A percentile compares a stretch with the other conserved stretches of the same genome.
phyloP scores from a whole-genome alignment of 345 rosid species.

The Kandelia obovata region DNA sequence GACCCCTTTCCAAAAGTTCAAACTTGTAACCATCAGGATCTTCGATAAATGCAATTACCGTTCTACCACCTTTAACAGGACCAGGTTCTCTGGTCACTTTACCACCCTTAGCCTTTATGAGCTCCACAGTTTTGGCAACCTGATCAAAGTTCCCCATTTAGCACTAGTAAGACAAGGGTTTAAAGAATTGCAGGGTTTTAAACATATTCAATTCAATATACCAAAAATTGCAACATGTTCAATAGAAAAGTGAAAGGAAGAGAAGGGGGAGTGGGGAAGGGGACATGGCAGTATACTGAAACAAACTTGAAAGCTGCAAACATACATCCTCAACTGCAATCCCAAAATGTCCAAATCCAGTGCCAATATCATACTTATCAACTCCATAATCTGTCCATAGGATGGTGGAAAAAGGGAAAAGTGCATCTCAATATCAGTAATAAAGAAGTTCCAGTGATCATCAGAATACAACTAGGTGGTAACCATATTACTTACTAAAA shows the following conservation, averaged over 20 bases:
- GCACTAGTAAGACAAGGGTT: too few relatives aligned
- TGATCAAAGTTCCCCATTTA: conserved; percentile 19
- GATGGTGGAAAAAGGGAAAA: neutral
- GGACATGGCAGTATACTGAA: too few relatives aligned
- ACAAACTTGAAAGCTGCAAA: conserved; percentile 7
- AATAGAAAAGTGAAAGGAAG: neutral
- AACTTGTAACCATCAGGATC: conserved; percentile 98
- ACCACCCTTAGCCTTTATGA: conserved; percentile 87
- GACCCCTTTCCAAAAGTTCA: conserved; percentile 94
- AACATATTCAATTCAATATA: neutral
- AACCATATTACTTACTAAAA: conserved; percentile 53
- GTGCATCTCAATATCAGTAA: neutral
- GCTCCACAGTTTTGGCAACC: conserved; percentile 86
- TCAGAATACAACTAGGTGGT: neutral
- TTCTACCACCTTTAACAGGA: conserved; percentile 89
- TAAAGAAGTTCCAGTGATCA: neutral
- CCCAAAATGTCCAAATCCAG: conserved; percentile 96
- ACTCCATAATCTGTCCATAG: conserved; percentile 78
- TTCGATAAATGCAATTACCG: conserved; percentile 86
- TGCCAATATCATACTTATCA: conserved; percentile 82
- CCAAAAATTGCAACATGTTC: neutral
- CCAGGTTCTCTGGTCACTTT: conserved; percentile 90
- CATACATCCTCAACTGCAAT: conserved; percentile 95
- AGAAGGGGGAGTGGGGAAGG: too few relatives aligned
- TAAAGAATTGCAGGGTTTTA: neutral